Conservation (phyloP, 2,329 filamentous ascomycete species). For the Aspergillus pseudonomiae region DNA sequence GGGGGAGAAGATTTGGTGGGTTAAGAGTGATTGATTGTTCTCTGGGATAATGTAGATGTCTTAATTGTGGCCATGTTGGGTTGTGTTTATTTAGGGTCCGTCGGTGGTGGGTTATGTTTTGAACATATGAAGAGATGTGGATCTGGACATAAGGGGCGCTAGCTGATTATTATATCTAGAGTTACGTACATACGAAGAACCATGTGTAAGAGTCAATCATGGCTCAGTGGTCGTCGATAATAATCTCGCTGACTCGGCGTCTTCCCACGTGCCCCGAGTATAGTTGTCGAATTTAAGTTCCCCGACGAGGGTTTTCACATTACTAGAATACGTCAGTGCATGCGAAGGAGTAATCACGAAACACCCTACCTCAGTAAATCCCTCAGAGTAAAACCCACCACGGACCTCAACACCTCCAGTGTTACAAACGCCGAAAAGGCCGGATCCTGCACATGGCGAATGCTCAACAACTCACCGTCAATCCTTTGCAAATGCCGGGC, state of each 20-base stretch:
- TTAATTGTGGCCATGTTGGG: neutral
- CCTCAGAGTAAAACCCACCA: slow-evolving; percentile 33
- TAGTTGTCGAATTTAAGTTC: slow-evolving; percentile 37
- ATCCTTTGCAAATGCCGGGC: slow-evolving; percentile 59
- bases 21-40: neutral
- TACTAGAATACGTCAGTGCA: slow-evolving; percentile 21
- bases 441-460: slow-evolving; percentile 67
- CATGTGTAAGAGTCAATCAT: neutral
- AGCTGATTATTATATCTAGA: neutral
- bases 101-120: neutral
- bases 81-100: neutral
- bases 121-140: neutral
- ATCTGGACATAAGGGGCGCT: neutral
- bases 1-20: neutral
- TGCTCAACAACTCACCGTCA: slow-evolving; percentile 61
- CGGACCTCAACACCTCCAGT: slow-evolving; percentile 59
- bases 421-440: slow-evolving; percentile 74
- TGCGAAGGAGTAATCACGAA: neutral
- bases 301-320: slow-evolving; percentile 35
- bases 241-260: slow-evolving; percentile 15
- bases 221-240: neutral
- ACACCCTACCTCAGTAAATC: slow-evolving; percentile 30
- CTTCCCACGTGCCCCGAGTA: slow-evolving; percentile 7
- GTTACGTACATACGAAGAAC: neutral
- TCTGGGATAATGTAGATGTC: neutral